Evolutionary conservation across 345 rosid genomes (phyloP).

Genomic region (Boechera retrofracta): DNA sequence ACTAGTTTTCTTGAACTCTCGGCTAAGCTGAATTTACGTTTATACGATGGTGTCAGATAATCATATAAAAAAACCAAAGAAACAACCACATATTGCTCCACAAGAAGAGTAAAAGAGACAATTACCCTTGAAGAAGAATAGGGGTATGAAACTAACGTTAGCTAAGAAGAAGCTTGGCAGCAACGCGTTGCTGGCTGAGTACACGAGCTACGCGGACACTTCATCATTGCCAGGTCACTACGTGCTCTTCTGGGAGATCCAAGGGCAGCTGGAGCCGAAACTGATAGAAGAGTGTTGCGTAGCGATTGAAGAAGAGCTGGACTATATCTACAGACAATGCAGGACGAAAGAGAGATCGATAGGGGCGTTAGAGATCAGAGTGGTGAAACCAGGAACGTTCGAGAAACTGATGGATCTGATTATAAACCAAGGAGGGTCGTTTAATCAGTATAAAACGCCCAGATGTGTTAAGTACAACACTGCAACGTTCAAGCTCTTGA

Average conservation of each 20-base stretch:
- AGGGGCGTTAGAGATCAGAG: conserved; percentile 81
- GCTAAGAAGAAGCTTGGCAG: conserved; percentile 63
- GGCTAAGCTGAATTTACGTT: background rate
- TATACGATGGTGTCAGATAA: background rate
- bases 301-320: conserved; percentile 76
- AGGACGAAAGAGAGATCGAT: conserved; percentile 84
- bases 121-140: too few species aligned
- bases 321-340: conserved; percentile 80
- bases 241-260: conserved; percentile 88
- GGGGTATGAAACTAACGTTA: conserved; percentile 42
- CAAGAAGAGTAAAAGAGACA: background rate
- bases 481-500: conserved; percentile 59
- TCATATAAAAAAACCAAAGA: background rate
- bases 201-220: conserved; percentile 83
- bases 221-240: conserved; percentile 86
- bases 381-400: conserved; percentile 68
- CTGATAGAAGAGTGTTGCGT: conserved; percentile 81
- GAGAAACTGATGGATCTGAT: conserved; percentile 86
- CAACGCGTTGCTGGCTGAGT: conserved; percentile 69
- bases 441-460: conserved; percentile 92
- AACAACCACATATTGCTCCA: background rate
- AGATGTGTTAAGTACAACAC: conserved; percentile 71
- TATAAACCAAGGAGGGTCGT: conserved; percentile 79
- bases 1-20: background rate
- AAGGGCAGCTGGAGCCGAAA: conserved; percentile 42